Evolutionary conservation across 2,329 filamentous ascomycete genomes (phyloP).

Genomic region (Didymella exigua): DNA sequence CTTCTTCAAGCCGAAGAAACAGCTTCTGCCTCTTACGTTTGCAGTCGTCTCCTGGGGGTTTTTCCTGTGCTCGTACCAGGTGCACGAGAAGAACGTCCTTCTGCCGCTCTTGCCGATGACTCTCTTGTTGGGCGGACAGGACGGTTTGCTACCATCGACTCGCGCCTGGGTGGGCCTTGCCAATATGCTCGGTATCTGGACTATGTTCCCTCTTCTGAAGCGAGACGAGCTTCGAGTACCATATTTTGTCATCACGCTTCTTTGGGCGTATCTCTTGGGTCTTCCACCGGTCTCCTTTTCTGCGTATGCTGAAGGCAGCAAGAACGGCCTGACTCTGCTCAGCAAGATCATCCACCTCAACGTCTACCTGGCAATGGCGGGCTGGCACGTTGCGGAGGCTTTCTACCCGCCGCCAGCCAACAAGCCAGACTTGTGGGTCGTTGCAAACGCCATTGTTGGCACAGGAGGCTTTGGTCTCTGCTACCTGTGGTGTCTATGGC

Average conservation of each 20-base stretch:
- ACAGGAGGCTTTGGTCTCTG: slow-evolving; percentile 83
- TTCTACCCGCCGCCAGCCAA: slow-evolving; percentile 69
- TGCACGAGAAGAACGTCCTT: slow-evolving; percentile 96
- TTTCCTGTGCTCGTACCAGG: slow-evolving; percentile 96
- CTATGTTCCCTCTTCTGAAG: slow-evolving; percentile 87
- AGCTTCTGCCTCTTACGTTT: slow-evolving; percentile 78
- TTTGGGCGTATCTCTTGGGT: slow-evolving; percentile 92
- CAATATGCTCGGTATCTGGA: slow-evolving; percentile 88
- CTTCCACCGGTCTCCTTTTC: slow-evolving; percentile 77
- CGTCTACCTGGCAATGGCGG: slow-evolving; percentile 78
- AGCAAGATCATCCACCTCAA: slow-evolving; percentile 73
- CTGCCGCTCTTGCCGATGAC: slow-evolving; percentile 94
- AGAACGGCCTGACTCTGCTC: slow-evolving; percentile 57
- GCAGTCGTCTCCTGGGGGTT: slow-evolving; percentile 92
- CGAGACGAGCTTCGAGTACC: slow-evolving; percentile 84
- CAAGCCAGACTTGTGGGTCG: slow-evolving; percentile 95
- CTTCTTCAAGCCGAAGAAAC: slow-evolving; percentile 76
- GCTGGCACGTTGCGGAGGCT: slow-evolving; percentile 79
- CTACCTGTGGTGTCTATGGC: slow-evolving; percentile 89
- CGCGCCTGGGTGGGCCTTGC: slow-evolving; percentile 96
- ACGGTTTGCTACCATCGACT: slow-evolving; percentile 75
- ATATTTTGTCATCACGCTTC: slow-evolving; percentile 79
- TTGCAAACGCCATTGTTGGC: slow-evolving; percentile 85
- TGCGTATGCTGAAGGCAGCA: slow-evolving; percentile 62
- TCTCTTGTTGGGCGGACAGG: slow-evolving; percentile 76